phyloP scores from a whole-genome alignment of 2,329 filamentous ascomycete genomes.

The Penicillium sp. region DNA sequence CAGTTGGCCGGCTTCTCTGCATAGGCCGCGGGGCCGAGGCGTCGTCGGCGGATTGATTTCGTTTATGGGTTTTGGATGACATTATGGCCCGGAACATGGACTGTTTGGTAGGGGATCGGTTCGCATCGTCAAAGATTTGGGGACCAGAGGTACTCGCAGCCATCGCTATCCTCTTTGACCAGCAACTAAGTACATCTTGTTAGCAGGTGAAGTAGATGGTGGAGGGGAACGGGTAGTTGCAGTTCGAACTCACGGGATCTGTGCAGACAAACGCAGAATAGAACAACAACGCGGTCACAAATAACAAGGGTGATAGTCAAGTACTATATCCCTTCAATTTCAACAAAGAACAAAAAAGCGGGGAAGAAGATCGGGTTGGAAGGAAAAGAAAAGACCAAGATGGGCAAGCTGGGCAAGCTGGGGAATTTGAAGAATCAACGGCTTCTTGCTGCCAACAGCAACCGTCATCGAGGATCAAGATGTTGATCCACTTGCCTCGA shows the following conservation, averaged over 20 bases:
- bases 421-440: constrained; percentile 28
- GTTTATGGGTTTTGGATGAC: constrained; percentile 48
- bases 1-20: constrained; percentile 45
- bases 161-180: constrained; percentile 33
- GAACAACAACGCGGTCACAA: constrained; percentile 12
- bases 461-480: constrained; percentile 22
- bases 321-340: background rate
- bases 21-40: constrained; percentile 16
- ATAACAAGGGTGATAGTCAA: background rate
- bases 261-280: constrained; percentile 14
- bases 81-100: constrained; percentile 55
- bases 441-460: constrained; percentile 21
- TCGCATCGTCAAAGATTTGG: constrained; percentile 39
- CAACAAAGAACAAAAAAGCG: constrained; percentile 6
- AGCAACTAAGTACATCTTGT: constrained; percentile 27
- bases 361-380: constrained; percentile 4
- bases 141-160: constrained; percentile 29
- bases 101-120: constrained; percentile 35
- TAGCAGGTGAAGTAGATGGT: constrained; percentile 5
- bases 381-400: constrained; percentile 13
- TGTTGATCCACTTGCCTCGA: constrained; percentile 18
- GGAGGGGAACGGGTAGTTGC: constrained; percentile 13
- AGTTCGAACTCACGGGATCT: constrained; percentile 19
- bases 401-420: constrained; percentile 12
- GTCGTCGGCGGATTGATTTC: constrained; percentile 42